Percentiles rank a stretch among this genome's conserved stretches.
phyloP scores from a whole-genome alignment of 2,329 filamentous ascomycete species.

The Stenocarpella maydis region DNA sequence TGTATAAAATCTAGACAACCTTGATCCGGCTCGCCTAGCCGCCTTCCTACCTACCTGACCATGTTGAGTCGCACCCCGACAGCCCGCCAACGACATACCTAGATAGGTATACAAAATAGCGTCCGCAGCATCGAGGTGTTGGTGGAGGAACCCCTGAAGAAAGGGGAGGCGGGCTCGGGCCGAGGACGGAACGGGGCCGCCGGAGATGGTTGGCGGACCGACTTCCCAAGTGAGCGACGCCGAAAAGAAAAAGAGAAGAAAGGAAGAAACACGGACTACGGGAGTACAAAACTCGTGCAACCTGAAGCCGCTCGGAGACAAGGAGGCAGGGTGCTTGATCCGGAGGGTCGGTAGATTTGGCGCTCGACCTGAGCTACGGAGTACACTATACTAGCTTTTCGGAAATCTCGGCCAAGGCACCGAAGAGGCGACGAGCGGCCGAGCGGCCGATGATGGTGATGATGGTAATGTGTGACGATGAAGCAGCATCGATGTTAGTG shows the following conservation, averaged over 20 bases:
- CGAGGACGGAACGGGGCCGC: not conserved
- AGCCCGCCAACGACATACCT: not conserved
- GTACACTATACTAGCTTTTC: no score
- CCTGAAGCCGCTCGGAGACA: not conserved
- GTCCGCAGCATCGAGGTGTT: not conserved
- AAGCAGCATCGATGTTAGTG: slow-evolving; percentile 4
- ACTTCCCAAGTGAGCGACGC: not conserved
- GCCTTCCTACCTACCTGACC: not conserved
- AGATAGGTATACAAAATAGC: not conserved
- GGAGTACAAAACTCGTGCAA: no score
- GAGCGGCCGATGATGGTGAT: not conserved
- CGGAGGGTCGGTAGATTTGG: not conserved
- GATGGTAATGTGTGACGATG: no score
- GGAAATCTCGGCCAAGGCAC: not conserved
- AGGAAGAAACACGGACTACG: not conserved
- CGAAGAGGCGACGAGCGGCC: not conserved
- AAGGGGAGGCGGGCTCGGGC: slow-evolving; percentile 1
- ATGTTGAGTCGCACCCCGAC: not conserved
- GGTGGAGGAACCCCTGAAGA: not conserved
- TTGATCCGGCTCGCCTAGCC: not conserved
- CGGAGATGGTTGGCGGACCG: no score
- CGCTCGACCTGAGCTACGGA: not conserved
- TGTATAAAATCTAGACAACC: no score
- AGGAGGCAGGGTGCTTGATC: not conserved
- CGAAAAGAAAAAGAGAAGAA: not conserved